phyloP scores from a whole-genome alignment of 257 asterid genomes.

The Penstemon barbatus region DNA sequence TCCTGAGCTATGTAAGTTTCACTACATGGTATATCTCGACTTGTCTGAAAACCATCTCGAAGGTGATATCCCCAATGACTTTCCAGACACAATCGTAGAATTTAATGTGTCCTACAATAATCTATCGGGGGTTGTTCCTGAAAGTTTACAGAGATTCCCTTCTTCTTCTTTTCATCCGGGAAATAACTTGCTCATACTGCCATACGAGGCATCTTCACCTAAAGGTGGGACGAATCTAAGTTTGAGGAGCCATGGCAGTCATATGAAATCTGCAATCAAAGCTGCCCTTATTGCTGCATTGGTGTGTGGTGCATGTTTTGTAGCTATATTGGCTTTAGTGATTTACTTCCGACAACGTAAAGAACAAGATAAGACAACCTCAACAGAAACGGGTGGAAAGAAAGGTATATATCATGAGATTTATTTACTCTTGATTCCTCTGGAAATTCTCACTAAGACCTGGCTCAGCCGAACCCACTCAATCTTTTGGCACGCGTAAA shows the following conservation, averaged over 20 bases:
- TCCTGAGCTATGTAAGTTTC: conserved; percentile 49
- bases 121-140: conserved; percentile 78
- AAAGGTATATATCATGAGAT: conserved; percentile 41
- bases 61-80: conserved; percentile 66
- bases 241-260: conserved; percentile 43
- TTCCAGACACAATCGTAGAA: conserved; percentile 45
- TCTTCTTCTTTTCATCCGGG: conserved; percentile 83
- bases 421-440: conserved; percentile 2
- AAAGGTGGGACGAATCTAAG: conserved; percentile 33
- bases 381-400: conserved; percentile 40
- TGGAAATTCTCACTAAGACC: too few relatives aligned
- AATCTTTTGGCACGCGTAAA: too few relatives aligned
- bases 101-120: conserved; percentile 74
- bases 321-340: conserved; percentile 43
- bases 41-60: conserved; percentile 63
- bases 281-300: conserved; percentile 64
- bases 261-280: conserved; percentile 39
- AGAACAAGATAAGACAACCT: conserved; percentile 26
- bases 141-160: conserved; percentile 66
- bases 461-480: too few relatives aligned
- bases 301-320: conserved; percentile 44
- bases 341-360: conserved; percentile 50
- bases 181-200: conserved; percentile 56
- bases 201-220: conserved; percentile 38
- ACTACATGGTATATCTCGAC: conserved; percentile 52